Base-by-base conservation (phyloP, 768 basidiomycete genomes). In the Clathrus columnatus region DNA sequence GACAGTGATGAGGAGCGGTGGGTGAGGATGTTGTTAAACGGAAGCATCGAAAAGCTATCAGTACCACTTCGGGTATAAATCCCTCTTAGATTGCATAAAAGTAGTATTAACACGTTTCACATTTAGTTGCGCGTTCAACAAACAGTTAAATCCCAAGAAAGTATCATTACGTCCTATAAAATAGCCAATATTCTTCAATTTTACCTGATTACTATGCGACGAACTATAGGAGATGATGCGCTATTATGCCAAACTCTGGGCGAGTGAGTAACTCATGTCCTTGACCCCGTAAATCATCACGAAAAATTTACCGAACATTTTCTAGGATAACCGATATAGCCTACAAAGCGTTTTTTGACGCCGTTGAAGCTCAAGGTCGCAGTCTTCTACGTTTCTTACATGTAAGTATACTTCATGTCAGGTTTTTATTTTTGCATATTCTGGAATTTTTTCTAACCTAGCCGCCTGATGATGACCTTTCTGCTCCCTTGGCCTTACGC, bases 131-230 rank as follows among this genome's bases (percentile, higher is more conserved):
- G 95, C 24, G 86, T 97, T n/a, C 82, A 89, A 63, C 93, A 98
- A 67, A 96, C 93, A 2, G 82, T 96, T 28, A 82, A 87, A 43
- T 89, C 87, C 0, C 95, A 99, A 65, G 95, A 97, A 68, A 93
- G 90, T 61, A 85, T 87, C 57, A 91, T 98, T 57, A 81, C 86
- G 45, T 83, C 88, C 0, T 99, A 92, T 73, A 93, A 91, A 67
- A 84, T 98, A 50, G 85, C 91, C 47, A 97, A 95, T 62, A 74
- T 98, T n/a, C 70, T 99, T 7, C 91, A 95, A 61, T 99, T 98
- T 65, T 99, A 98, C 67, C 73, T 85, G 65, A 68, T 92, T 28
- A 97, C 93, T 4, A 96, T 99, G 92, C 78, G 82, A 49, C 78
- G 91, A 48, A 97, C 94, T 1, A 85, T 97, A 43, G 96, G 96